Base-by-base conservation (phyloP, 257 asterid genomes). In the Primulina tabacum region DNA sequence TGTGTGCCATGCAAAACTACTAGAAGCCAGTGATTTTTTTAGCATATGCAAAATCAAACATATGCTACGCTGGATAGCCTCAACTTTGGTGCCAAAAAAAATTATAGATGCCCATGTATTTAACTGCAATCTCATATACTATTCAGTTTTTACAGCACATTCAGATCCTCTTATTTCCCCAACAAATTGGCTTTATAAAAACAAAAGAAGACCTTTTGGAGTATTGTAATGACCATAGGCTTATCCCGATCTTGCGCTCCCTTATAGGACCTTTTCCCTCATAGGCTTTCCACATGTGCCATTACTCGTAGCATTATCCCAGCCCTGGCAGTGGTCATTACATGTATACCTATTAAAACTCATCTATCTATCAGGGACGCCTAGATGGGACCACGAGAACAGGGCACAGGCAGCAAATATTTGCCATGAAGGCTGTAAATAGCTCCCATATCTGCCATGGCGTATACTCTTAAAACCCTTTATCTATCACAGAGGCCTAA, bases 201-300 rank as follows among this genome's bases (percentile, higher is more conserved):
- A 4, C 64, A 64, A 8, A 64, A 18, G 18, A 69, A 58, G 66
- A n/a, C 64, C 71, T 40, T 78, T 11, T 26, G 64, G 14, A 17
- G 24, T 6, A 21, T 21, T 21, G 24, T 21, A 0, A 21, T 21
- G 24, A 21, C 24, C 0, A 21, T 21, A 21, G 24, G 24, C 24
- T 21, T 21, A 21, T 21, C 24, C 24, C 0, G 24, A 21, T 21
- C 24, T 21, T 21, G 24, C 24, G 24, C 24, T 21, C 24, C 24
- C 0, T 21, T 21, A 21, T 21, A 21, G 24, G 24, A 0, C 0
- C 24, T 21, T 21, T 21, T 21, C 24, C 24, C 24, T 21, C 24
- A 21, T 0, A 0, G 24, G 24, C 24, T 21, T 21, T 21, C 24
- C 24, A 21, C 24, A 21, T 21, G 0, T 21, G 24, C 24, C 24